phyloP scores from a whole-genome alignment of 2,329 filamentous ascomycete species.

The Mycocentrospora acerina region DNA sequence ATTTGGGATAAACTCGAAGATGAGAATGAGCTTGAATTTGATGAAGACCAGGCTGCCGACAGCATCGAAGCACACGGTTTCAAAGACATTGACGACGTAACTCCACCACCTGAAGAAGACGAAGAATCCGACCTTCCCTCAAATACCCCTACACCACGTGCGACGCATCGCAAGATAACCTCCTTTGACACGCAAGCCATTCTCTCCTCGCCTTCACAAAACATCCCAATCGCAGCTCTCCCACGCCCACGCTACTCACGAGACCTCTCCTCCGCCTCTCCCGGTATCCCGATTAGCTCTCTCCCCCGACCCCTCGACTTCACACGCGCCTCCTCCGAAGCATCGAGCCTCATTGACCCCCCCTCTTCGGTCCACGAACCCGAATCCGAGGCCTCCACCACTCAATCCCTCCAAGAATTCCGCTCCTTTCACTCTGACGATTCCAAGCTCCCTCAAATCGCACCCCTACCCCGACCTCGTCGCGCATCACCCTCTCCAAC shows the following conservation, averaged over 20 bases:
- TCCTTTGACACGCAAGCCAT: slow-evolving; percentile 39
- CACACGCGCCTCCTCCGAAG: too few species aligned
- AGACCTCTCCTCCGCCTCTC: slow-evolving; percentile 3
- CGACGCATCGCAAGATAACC: slow-evolving; percentile 16
- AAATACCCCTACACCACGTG: slow-evolving; percentile 33
- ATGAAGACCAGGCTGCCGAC: slow-evolving; percentile 3
- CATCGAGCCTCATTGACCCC: too few species aligned
- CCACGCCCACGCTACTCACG: slow-evolving; percentile 8
- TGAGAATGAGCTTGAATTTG: not conserved
- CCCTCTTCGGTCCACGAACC: slow-evolving; percentile 14
- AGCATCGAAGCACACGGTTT: slow-evolving; percentile 20
- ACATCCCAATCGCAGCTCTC: slow-evolving; percentile 8
- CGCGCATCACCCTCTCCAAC: slow-evolving; percentile 14
- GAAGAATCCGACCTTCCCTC: slow-evolving; percentile 17
- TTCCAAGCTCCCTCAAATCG: not conserved
- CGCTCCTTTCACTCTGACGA: slow-evolving; percentile 26
- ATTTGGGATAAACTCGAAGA: not conserved
- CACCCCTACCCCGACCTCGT: slow-evolving; percentile 4
- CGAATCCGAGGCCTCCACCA: slow-evolving; percentile 30
- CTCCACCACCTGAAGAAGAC: not conserved
- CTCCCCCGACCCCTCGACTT: too few species aligned
- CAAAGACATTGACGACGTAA: slow-evolving; percentile 1
- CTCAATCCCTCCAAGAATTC: slow-evolving; percentile 38
- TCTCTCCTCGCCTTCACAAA: slow-evolving; percentile 30
- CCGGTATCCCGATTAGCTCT: not conserved